These are phyloP conservation scores for Picea mariana DNA, from an alignment of 83 land plant species.

Conservation along the genomic window DNA sequence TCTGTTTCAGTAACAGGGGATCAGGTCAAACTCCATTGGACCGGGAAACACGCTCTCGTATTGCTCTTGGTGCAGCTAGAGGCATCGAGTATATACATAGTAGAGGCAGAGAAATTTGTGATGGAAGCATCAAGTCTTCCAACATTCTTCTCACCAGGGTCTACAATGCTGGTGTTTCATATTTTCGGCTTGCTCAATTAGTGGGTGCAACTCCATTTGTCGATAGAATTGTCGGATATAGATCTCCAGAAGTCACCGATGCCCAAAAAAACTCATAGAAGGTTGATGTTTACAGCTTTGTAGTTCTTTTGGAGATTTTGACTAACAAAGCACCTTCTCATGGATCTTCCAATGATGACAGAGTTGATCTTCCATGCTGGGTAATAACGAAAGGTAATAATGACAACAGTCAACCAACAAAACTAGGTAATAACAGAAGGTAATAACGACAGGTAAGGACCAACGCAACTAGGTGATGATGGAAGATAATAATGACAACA, in stretches of 20 bases:
- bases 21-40: slow-evolving; percentile 63
- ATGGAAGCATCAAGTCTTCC: slow-evolving; percentile 33
- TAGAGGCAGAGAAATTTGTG: slow-evolving; percentile 21
- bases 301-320: slow-evolving; percentile 25
- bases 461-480: no score
- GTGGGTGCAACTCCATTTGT: neutral
- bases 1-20: slow-evolving; percentile 51
- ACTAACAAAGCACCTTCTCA: slow-evolving; percentile 26
- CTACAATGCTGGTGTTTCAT: slow-evolving; percentile 21
- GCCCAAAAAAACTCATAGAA: slow-evolving; percentile 12
- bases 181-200: slow-evolving; percentile 17
- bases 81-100: slow-evolving; percentile 43
- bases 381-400: no score
- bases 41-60: slow-evolving; percentile 52
- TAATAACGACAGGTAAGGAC: no score
- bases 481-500: no score
- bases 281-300: slow-evolving; percentile 32
- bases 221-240: slow-evolving; percentile 22
- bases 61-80: slow-evolving; percentile 62
- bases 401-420: no score
- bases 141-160: slow-evolving; percentile 17
- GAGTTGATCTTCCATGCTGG: slow-evolving; percentile 26
- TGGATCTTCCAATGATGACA: neutral
- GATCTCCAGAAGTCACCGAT: slow-evolving; percentile 26
- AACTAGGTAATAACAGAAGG: no score